phyloP scores from a whole-genome alignment of 495 filamentous ascomycete genomes.

The Xeromyces bisporus region DNA sequence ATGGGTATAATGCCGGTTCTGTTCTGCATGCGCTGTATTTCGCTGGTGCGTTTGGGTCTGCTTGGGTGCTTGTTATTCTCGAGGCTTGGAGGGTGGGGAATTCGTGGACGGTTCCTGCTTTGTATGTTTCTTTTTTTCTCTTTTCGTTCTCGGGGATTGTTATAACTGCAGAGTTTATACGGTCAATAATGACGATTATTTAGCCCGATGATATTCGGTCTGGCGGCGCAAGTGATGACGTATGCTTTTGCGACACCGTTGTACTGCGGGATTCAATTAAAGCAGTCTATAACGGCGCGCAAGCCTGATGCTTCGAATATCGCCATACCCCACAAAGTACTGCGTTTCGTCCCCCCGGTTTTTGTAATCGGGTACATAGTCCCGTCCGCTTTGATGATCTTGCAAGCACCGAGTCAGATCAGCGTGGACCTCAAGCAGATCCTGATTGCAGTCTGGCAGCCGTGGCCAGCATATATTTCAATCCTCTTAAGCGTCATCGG shows the following conservation, averaged over 20 bases:
- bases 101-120: slow-evolving; percentile 31
- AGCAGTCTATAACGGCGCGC: slow-evolving; percentile 32
- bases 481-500: slow-evolving; percentile 17
- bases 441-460: slow-evolving; percentile 42
- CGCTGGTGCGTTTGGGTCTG: slow-evolving; percentile 36
- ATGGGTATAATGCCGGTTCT: slow-evolving; percentile 28
- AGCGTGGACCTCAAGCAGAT: slow-evolving; percentile 34
- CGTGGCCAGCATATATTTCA: slow-evolving; percentile 36
- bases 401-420: slow-evolving; percentile 31
- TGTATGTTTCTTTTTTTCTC: slow-evolving; percentile 24
- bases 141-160: neutral
- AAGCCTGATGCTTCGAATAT: slow-evolving; percentile 29
- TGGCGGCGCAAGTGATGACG: slow-evolving; percentile 35
- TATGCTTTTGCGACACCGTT: slow-evolving; percentile 39
- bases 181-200: too few relatives aligned
- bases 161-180: neutral
- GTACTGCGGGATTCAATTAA: slow-evolving; percentile 33
- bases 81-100: slow-evolving; percentile 42
- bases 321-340: slow-evolving; percentile 28
- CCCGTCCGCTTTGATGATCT: slow-evolving; percentile 33
- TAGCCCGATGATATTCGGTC: slow-evolving; percentile 33
- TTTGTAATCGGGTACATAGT: slow-evolving; percentile 33
- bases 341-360: slow-evolving; percentile 29
- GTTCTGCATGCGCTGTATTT: slow-evolving; percentile 32
- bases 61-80: slow-evolving; percentile 37